Conservation (phyloP, 192 early-diverging fungal genomes). For the Backusella liffmaniae region DNA sequence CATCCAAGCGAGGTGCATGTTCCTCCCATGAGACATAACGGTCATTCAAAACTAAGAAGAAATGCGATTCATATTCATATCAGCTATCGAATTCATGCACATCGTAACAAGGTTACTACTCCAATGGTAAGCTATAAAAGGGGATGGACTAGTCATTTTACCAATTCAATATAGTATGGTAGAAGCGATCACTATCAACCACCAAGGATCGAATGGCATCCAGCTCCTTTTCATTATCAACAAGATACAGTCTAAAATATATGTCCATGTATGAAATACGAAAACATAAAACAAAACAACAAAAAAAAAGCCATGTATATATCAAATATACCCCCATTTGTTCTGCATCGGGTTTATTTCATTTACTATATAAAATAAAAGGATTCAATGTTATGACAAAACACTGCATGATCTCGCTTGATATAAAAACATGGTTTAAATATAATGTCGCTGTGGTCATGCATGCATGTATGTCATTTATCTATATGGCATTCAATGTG, state of each 20-base stretch:
- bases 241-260: background rate
- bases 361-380: background rate
- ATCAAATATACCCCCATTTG: background rate
- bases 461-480: no score
- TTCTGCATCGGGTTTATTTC: background rate
- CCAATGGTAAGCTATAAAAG: background rate
- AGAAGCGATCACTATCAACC: background rate
- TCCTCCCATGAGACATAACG: background rate
- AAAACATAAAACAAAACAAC: no score
- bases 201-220: background rate
- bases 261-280: background rate
- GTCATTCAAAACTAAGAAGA: constrained; percentile 4
- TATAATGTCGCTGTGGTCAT: no score
- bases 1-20: background rate
- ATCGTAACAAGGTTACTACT: background rate
- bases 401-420: background rate
- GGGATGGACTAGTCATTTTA: no score
- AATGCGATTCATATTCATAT: constrained; percentile 14
- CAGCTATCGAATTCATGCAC: constrained; percentile 14
- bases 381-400: background rate
- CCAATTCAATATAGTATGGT: no score
- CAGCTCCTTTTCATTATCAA: constrained; percentile 3
- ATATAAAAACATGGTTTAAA: no score
- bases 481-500: no score
- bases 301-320: background rate